Evolutionary conservation across 352 stramenopile species (phyloP).

Genomic region (Phytophthora meadii): DNA sequence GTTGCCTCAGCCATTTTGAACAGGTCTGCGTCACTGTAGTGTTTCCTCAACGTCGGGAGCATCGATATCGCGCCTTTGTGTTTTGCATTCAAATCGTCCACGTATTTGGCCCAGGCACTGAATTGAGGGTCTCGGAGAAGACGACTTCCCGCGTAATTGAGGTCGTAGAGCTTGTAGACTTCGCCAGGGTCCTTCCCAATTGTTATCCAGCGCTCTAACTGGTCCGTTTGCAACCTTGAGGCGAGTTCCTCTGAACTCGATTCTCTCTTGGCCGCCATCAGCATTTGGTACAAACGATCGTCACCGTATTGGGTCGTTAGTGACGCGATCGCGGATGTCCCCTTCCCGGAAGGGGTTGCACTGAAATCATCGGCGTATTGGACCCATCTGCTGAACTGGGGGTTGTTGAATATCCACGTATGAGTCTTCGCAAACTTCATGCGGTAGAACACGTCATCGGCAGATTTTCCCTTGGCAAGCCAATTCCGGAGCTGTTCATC

Average conservation of each 20-base stretch:
- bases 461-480: no score
- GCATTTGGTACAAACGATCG: neutral
- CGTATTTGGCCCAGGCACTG: neutral
- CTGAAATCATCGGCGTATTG: constrained; percentile 1
- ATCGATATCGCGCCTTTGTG: neutral
- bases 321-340: neutral
- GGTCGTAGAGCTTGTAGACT: neutral
- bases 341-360: neutral
- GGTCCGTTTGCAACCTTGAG: neutral
- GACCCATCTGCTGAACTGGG: neutral
- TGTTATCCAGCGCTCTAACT: neutral
- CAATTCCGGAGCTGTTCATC: no score
- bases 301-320: neutral
- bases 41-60: neutral
- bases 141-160: neutral
- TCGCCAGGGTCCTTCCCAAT: neutral
- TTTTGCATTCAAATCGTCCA: constrained; percentile 5
- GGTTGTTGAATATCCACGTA: neutral
- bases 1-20: neutral
- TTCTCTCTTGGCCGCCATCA: neutral
- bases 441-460: no score
- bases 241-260: neutral
- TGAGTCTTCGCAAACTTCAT: no score
- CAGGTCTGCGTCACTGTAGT: neutral
- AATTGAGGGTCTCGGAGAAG: neutral